Percentiles rank a stretch among this genome's conserved stretches.
These are phyloP conservation scores for Rhodotorula diobovata DNA, from an alignment of 768 basidiomycete genomes.

Conservation along the genomic window DNA sequence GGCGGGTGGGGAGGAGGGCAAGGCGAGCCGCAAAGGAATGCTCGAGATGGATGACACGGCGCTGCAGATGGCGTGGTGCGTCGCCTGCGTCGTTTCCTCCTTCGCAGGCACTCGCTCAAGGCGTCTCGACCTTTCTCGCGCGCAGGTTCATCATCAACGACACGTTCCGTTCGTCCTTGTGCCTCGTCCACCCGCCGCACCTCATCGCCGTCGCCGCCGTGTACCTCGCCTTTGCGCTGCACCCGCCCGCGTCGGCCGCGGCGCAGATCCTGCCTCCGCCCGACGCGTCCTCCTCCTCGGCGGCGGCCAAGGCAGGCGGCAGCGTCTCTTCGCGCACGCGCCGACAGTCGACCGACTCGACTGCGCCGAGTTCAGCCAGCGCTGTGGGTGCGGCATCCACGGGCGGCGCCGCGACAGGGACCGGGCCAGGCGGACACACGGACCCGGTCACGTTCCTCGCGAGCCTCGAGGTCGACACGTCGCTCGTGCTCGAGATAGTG, in stretches of 20 bases:
- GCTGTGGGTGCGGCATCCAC: not conserved
- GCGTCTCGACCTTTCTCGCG: too few species aligned
- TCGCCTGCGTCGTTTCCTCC: not conserved
- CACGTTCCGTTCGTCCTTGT: slow-evolving; percentile 85
- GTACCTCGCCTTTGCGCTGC: slow-evolving; percentile 77
- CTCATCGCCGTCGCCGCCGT: slow-evolving; percentile 87
- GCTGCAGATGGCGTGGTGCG: slow-evolving; percentile 86
- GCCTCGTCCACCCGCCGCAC: slow-evolving; percentile 91
- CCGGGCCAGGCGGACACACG: slow-evolving; percentile 48
- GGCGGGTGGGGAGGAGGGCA: slow-evolving; percentile 49
- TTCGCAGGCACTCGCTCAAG: not conserved
- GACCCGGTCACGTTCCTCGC: slow-evolving; percentile 80
- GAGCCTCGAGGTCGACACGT: slow-evolving; percentile 71
- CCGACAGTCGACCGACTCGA: not conserved
- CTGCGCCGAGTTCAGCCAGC: not conserved
- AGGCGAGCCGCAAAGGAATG: slow-evolving; percentile 58
- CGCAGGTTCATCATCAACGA: slow-evolving; percentile 93
- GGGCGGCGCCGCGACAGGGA: not conserved
- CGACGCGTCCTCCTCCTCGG: not conserved
- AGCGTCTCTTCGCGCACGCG: slow-evolving; percentile 2
- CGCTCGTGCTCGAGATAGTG: slow-evolving; percentile 72
- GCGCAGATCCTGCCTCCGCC: slow-evolving; percentile 14
- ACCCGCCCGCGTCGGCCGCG: slow-evolving; percentile 49
- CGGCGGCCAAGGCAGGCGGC: not conserved
- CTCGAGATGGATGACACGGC: slow-evolving; percentile 70